A percentile compares a stretch with the other conserved stretches of the same genome.
phyloP scores from a whole-genome alignment of 169 alveolate species.

The Plasmodium sp. region DNA sequence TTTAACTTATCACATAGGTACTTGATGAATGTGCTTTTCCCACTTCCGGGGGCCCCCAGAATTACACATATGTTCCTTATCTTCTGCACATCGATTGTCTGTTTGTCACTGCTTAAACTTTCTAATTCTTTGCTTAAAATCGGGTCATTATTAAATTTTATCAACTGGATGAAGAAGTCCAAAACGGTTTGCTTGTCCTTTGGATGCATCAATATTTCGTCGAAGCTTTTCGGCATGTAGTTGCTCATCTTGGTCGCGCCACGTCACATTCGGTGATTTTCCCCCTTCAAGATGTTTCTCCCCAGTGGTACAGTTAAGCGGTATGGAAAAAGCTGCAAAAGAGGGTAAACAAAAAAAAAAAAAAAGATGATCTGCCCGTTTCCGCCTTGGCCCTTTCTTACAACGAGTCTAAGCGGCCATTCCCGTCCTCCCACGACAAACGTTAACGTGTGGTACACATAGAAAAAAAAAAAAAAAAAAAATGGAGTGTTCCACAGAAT shows the following conservation, averaged over 20 bases:
- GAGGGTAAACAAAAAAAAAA: not conserved
- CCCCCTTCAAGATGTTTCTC: not conserved
- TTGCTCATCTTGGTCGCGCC: conserved; percentile 25
- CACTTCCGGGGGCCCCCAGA: conserved; percentile 69
- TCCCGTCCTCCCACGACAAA: not conserved
- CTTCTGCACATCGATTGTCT: conserved; percentile 2
- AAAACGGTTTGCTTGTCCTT: conserved; percentile 53
- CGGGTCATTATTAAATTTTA: conserved; percentile 73
- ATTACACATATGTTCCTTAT: conserved; percentile 58
- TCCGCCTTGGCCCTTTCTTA: not conserved
- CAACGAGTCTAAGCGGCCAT: not conserved
- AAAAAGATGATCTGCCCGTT: not conserved
- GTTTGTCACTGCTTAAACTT: not conserved
- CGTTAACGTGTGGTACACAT: not conserved
- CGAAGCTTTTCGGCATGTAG: conserved; percentile 71
- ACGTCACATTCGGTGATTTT: not conserved
- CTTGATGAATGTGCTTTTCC: conserved; percentile 66
- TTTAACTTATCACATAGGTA: conserved; percentile 68
- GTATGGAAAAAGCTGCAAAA: not conserved
- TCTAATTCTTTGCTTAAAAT: conserved; percentile 62
- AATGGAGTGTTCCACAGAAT: not conserved
- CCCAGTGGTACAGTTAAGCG: not conserved
- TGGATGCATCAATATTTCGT: conserved; percentile 41
- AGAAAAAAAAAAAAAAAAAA: not conserved
- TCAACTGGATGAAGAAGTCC: conserved; percentile 35